Conservation (phyloP, 2,329 filamentous ascomycete genomes). For the Fusarium sp. region DNA sequence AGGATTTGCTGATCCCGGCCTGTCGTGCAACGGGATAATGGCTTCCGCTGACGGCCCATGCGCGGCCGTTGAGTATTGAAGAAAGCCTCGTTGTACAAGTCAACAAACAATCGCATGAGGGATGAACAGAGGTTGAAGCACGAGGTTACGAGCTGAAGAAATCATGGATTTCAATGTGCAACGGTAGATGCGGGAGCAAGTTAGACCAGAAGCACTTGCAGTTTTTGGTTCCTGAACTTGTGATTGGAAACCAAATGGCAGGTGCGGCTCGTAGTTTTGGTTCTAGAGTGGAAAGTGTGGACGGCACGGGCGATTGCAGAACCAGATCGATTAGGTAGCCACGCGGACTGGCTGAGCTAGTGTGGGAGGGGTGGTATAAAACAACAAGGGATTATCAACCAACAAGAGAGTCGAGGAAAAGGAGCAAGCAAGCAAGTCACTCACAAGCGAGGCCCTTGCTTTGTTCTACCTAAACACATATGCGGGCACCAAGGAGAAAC, state of each 20-base stretch:
- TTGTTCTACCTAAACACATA: neutral
- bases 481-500: constrained; percentile 4
- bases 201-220: neutral
- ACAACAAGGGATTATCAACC: neutral
- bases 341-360: neutral
- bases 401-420: neutral
- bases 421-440: neutral
- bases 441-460: constrained; percentile 1
- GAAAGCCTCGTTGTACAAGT: neutral
- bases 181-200: neutral
- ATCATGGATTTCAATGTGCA: neutral
- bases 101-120: neutral
- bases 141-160: neutral
- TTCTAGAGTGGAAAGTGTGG: neutral
- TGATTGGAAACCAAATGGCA: neutral
- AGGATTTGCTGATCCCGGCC: constrained; percentile 2
- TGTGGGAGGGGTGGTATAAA: neutral
- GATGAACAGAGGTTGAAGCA: neutral
- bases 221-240: neutral
- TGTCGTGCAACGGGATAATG: constrained; percentile 8
- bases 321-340: constrained; percentile 10
- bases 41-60: constrained; percentile 9
- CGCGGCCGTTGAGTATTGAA: constrained; percentile 1
- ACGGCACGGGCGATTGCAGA: constrained; percentile 28
- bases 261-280: neutral